Evolutionary conservation across 495 filamentous ascomycete genomes (phyloP), one percentile per base, ranked within the genome.

Genomic region (Aspergillus asperescens): DNA sequence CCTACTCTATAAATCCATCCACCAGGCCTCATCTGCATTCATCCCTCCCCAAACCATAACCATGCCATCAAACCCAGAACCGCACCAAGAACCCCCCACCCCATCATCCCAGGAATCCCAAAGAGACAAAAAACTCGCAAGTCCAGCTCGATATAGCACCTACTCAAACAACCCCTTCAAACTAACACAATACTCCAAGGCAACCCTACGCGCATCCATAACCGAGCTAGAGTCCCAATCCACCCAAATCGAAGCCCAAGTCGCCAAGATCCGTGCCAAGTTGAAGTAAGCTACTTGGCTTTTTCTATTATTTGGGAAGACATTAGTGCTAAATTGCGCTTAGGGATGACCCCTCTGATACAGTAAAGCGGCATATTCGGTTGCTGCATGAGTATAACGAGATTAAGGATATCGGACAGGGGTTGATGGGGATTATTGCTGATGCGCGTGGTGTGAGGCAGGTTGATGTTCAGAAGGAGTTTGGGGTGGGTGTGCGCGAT

Each of bases 381-480:
- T 73, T 84, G 1, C 69, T 92, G 6, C 85, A 88, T 60, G 71
- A 82, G 46, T 90, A 90, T 73, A 92, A 92, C 64, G 88, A 89
- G 55, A 82, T 90, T 59, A 80, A 83, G 43, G 88, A 90, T 63
- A 68, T 86, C 2, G 87, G 79, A 0, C 83, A 84, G 62, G 85
- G 86, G 0, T 61, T 92, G 15, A 82, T 89, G 67, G 85, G 86
- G 0, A 59, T 90, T 42, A 78, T 92, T 61, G 87, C 87, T 3
- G 88, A 92, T 32, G 75, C 78, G 39, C 66, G 80, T 16, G 86
- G 86, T 2, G 75, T 87, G 32, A 70, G 79, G 31, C 71, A 85
- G 48, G 62, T 72, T 23, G 81, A 85, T 12, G 69, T 90, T 29
- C 83, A 87, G 67, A 71, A 76, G 52, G 86, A 86, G 54, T 77